phyloP scores from a whole-genome alignment of 768 basidiomycete genomes.

The Mycena kentingensis region DNA sequence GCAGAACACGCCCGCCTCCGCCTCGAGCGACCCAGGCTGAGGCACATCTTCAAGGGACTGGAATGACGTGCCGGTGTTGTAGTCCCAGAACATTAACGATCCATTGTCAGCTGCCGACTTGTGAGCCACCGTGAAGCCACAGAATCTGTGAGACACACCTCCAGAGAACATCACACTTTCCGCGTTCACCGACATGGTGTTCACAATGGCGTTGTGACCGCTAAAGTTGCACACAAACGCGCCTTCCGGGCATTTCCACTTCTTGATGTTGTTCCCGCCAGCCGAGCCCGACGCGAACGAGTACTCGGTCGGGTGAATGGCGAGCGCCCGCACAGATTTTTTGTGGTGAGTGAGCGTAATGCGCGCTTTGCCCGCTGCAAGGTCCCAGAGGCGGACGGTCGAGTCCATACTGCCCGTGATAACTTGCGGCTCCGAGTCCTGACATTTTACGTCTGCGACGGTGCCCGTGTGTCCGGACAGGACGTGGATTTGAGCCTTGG shows the following conservation, averaged over 20 bases:
- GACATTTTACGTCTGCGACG: conserved; percentile 93
- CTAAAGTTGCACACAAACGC: conserved; percentile 94
- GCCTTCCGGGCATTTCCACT: conserved; percentile 99
- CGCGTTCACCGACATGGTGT: conserved; percentile 88
- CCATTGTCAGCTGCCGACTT: conserved; percentile 82
- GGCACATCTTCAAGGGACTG: conserved; percentile 92
- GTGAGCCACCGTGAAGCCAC: not conserved
- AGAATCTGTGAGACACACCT: conserved; percentile 53
- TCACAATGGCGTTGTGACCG: conserved; percentile 97
- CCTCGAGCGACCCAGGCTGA: conserved; percentile 97
- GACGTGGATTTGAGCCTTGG: conserved; percentile 93
- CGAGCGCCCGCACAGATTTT: conserved; percentile 92
- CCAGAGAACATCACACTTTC: conserved; percentile 98
- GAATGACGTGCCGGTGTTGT: conserved; percentile 90
- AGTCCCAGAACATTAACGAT: conserved; percentile 91
- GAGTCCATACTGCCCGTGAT: conserved; percentile 99
- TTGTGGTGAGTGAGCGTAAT: conserved; percentile 99
- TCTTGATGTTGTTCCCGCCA: conserved; percentile 99
- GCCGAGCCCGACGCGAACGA: conserved; percentile 94
- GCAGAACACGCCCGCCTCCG: conserved; percentile 95
- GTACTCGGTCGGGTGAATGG: conserved; percentile 96
- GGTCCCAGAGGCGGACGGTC: conserved; percentile 93
- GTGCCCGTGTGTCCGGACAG: conserved; percentile 93
- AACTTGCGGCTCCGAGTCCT: conserved; percentile 97
- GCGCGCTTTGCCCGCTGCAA: conserved; percentile 97